Percentiles rank a stretch among this genome's conserved stretches.
phyloP scores from a whole-genome alignment of 306 rosid species.

The Prunus salicina region DNA sequence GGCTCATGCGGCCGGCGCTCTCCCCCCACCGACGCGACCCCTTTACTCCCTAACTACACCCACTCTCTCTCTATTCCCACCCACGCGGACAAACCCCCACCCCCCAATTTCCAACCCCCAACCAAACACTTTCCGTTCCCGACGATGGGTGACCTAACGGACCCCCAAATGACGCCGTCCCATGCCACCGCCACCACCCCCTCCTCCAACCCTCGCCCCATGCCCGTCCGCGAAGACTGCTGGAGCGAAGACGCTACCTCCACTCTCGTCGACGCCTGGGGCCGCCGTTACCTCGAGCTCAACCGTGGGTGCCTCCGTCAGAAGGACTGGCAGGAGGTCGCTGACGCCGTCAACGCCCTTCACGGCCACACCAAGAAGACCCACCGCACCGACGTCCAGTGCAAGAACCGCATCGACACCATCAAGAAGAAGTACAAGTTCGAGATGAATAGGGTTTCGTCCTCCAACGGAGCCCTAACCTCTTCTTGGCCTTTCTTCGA shows the following conservation, averaged over 20 bases:
- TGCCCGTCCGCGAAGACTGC: slow-evolving; percentile 92
- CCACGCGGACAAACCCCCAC: background rate
- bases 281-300: slow-evolving; percentile 83
- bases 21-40: slow-evolving; percentile 38
- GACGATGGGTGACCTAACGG: slow-evolving; percentile 67
- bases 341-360: slow-evolving; percentile 88
- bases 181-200: slow-evolving; percentile 19
- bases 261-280: slow-evolving; percentile 90
- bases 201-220: slow-evolving; percentile 42
- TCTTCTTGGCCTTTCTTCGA: slow-evolving; percentile 82
- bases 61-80: slow-evolving; percentile 24
- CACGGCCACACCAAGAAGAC: slow-evolving; percentile 91
- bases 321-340: slow-evolving; percentile 98
- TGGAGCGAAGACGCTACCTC: slow-evolving; percentile 95
- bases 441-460: slow-evolving; percentile 81
- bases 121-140: background rate
- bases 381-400: slow-evolving; percentile 91
- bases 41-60: slow-evolving; percentile 6
- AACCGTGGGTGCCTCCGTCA: slow-evolving; percentile 98
- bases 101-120: background rate
- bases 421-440: slow-evolving; percentile 90
- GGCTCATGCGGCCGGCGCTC: slow-evolving; percentile 65
- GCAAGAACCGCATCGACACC: slow-evolving; percentile 92
- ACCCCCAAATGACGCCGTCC: slow-evolving; percentile 41
- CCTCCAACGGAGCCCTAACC: slow-evolving; percentile 43